These are phyloP conservation scores for Hypomontagnella submonticulosa DNA, from an alignment of 495 filamentous ascomycete species.

Conservation along the genomic window DNA sequence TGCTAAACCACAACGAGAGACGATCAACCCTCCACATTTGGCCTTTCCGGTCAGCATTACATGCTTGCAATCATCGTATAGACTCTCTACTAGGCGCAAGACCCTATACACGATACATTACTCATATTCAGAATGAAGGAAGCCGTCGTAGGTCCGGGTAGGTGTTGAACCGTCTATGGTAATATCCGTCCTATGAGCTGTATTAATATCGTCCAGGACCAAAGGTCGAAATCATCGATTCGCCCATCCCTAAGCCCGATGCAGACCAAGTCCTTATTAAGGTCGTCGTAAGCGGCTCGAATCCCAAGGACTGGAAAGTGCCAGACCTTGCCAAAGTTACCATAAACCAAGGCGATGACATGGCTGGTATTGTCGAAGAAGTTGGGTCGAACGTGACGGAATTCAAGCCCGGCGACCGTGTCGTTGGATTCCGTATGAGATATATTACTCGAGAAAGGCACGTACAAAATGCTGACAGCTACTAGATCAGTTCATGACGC, in stretches of 20 bases:
- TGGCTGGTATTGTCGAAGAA: slow-evolving; percentile 72
- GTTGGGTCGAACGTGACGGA: slow-evolving; percentile 70
- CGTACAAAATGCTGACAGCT: no score
- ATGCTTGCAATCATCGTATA: no score
- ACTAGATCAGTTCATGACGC: slow-evolving; percentile 58
- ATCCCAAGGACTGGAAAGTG: slow-evolving; percentile 84
- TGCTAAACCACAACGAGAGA: no score
- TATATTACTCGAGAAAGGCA: no score
- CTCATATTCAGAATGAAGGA: slow-evolving; percentile 66
- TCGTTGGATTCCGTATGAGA: slow-evolving; percentile 68
- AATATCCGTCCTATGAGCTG: background rate
- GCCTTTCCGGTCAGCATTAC: no score
- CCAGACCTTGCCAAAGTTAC: slow-evolving; percentile 31
- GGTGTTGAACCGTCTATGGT: background rate
- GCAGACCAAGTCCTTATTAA: slow-evolving; percentile 75
- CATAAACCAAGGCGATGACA: slow-evolving; percentile 75
- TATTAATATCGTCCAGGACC: slow-evolving; percentile 45
- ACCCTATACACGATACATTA: background rate
- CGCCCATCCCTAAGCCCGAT: slow-evolving; percentile 69
- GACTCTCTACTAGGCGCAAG: background rate
- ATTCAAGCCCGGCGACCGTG: slow-evolving; percentile 74
- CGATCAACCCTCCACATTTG: no score
- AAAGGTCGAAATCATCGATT: slow-evolving; percentile 70
- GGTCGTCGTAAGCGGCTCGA: slow-evolving; percentile 73
- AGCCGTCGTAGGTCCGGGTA: slow-evolving; percentile 64